A percentile compares a stretch with the other conserved stretches of the same genome.
These are phyloP conservation scores for Phanerodontia chrysosporium DNA, from an alignment of 768 basidiomycete genomes.

Conservation along the genomic window DNA sequence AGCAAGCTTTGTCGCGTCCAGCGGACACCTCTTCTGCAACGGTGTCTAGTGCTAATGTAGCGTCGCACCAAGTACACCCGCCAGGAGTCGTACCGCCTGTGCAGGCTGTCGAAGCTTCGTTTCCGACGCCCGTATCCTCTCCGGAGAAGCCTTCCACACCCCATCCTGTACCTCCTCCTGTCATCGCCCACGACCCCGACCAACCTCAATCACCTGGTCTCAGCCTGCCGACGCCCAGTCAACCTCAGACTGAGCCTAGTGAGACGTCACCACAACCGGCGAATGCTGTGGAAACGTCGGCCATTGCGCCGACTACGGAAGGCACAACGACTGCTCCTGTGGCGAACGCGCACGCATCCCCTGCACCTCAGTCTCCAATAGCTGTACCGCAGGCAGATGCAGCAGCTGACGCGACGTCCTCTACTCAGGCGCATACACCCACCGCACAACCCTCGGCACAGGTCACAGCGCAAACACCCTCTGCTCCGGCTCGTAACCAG, in stretches of 20 bases:
- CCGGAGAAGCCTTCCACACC: constrained; percentile 10
- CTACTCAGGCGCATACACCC: not conserved
- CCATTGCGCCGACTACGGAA: not conserved
- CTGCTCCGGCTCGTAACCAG: not conserved
- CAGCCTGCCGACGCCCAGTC: not conserved
- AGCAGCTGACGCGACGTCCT: not conserved
- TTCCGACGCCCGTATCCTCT: constrained; percentile 10
- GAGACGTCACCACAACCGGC: not conserved
- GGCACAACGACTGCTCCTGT: not conserved
- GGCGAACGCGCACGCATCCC: not conserved
- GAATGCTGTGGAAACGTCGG: not conserved
- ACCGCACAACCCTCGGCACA: constrained; percentile 11
- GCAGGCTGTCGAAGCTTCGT: constrained; percentile 16
- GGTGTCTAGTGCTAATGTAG: constrained; percentile 17
- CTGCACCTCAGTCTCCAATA: not conserved
- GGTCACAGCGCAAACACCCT: constrained; percentile 1
- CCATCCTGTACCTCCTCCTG: not conserved
- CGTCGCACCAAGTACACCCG: constrained; percentile 19
- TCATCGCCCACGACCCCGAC: constrained; percentile 1
- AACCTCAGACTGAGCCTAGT: not conserved
- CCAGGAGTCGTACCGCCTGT: constrained; percentile 6
- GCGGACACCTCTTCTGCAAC: constrained; percentile 24
- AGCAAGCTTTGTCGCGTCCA: constrained; percentile 15
- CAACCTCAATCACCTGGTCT: not conserved
- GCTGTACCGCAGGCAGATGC: not conserved